Percentiles rank a stretch among this genome's conserved stretches.
These are phyloP conservation scores for Crucibulum laeve DNA, from an alignment of 768 basidiomycete genomes.

Conservation along the genomic window DNA sequence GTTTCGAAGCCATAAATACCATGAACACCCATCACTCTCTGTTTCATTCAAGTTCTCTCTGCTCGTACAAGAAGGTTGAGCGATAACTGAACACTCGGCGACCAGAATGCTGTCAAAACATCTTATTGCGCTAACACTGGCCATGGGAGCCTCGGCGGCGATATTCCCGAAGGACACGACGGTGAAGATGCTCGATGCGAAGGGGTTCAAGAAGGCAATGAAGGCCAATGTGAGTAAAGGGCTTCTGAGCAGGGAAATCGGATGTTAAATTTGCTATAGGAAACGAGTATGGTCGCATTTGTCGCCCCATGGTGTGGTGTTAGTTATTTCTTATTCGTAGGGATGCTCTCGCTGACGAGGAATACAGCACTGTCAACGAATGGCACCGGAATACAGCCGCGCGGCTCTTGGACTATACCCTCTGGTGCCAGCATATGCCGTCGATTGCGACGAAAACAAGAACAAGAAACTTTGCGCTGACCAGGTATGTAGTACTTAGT, in stretches of 20 bases:
- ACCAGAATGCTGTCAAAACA: slow-evolving; percentile 30
- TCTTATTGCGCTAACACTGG: slow-evolving; percentile 32
- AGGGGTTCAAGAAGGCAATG: slow-evolving; percentile 68
- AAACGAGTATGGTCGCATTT: slow-evolving; percentile 80
- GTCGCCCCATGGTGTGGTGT: slow-evolving; percentile 96
- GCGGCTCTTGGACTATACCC: slow-evolving; percentile 78
- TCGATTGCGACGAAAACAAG: slow-evolving; percentile 84
- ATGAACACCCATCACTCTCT: background rate
- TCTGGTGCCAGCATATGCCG: slow-evolving; percentile 82
- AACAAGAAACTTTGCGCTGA: slow-evolving; percentile 84
- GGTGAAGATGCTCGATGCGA: slow-evolving; percentile 73
- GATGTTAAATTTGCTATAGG: slow-evolving; percentile 29
- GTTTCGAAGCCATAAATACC: background rate
- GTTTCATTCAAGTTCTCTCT: background rate
- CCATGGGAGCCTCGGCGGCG: slow-evolving; percentile 36
- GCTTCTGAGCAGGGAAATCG: background rate
- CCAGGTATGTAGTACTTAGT: slow-evolving; percentile 38
- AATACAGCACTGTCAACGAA: slow-evolving; percentile 72
- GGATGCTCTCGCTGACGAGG: background rate
- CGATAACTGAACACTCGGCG: background rate
- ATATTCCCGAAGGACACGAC: slow-evolving; percentile 38
- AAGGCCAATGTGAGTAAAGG: slow-evolving; percentile 60
- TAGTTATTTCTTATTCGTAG: slow-evolving; percentile 19
- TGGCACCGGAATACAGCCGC: slow-evolving; percentile 83
- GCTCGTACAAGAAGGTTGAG: no score